Base-by-base conservation (phyloP, 192 early-diverging fungal species). In the Cetraspora pellucida region DNA sequence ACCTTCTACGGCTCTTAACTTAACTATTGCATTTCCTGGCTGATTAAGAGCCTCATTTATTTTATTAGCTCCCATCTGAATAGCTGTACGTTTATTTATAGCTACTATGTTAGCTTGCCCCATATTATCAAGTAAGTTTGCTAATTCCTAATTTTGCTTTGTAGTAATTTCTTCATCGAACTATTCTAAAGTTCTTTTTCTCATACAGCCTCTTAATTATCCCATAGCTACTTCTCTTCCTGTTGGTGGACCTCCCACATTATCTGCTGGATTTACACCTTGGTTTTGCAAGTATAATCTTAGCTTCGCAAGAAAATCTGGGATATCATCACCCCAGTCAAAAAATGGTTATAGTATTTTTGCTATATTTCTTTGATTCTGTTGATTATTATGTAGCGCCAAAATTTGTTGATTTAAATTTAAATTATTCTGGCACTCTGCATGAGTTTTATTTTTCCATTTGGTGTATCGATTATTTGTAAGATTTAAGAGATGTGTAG, bases 41-140 rank as follows among this genome's bases (percentile, higher is more conserved):
- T 23, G 30, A 10, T 17, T 13, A 37, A 19, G 9, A 14, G 31
- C 31, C 30, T 65, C 63, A 19, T 43, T 13, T 19, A 65, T 7
- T 65, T 0, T 14, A 14, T 65, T 0, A 19, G 4, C 16, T 19
- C 23, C 63, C 13, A 65, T 19, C 30, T 65, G 23, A 19, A 65
- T 13, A 14, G 16, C 28, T 8, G 46, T 71, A 30, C 25, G 31
- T 52, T 14, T 23, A 71, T 11, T 52, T 54, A 54, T 27, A 25
- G 11, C 10, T 71, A 23, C 9, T 54, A 71, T 16, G 9, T 23
- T 71, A 71, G 10, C 49, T 37, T 65, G 63, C 30, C 10, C 30
- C 43, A 31, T 65, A 65, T 65, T 65, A 65, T 65, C 31, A 45
- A 65, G 63, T n/a, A 65, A 65, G n/a, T 65, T 65, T 2, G 16